Conservation (phyloP, 2,329 filamentous ascomycete species). For the Fusarium abutilonis region DNA sequence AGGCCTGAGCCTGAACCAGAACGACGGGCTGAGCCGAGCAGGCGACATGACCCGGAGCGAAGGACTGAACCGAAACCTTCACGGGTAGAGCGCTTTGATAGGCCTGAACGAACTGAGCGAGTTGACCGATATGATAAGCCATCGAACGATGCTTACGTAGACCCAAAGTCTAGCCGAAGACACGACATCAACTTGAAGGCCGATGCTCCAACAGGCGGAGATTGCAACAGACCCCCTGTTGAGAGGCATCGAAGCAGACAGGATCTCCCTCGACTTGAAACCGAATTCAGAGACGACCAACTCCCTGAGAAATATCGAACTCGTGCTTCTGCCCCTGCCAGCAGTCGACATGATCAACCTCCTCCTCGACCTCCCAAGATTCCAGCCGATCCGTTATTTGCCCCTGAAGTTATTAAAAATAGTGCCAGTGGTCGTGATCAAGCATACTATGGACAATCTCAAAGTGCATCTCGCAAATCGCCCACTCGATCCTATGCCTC, state of each 20-base stretch:
- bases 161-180: slow-evolving; percentile 24
- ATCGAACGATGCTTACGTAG: slow-evolving; percentile 17
- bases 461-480: slow-evolving; percentile 34
- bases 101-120: slow-evolving; percentile 13
- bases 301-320: slow-evolving; percentile 49
- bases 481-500: slow-evolving; percentile 46
- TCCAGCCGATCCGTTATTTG: slow-evolving; percentile 51
- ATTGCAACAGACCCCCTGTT: slow-evolving; percentile 39
- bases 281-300: slow-evolving; percentile 48
- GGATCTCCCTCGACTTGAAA: slow-evolving; percentile 58
- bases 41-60: slow-evolving; percentile 3
- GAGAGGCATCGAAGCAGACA: slow-evolving; percentile 50
- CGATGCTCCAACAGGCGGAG: slow-evolving; percentile 23
- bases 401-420: slow-evolving; percentile 56
- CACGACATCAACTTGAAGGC: slow-evolving; percentile 35
- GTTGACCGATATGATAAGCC: slow-evolving; percentile 25
- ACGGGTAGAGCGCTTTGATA: slow-evolving; percentile 29
- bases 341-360: slow-evolving; percentile 47
- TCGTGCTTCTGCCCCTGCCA: slow-evolving; percentile 50
- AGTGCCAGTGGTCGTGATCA: slow-evolving; percentile 56
- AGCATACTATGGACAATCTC: slow-evolving; percentile 47
- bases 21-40: slow-evolving; percentile 2
- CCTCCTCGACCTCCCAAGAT: slow-evolving; percentile 44
- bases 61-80: slow-evolving; percentile 27
- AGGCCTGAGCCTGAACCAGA: slow-evolving; percentile 26